Base-by-base conservation (phyloP, 306 rosid species). In the Boehmeria nivea region DNA sequence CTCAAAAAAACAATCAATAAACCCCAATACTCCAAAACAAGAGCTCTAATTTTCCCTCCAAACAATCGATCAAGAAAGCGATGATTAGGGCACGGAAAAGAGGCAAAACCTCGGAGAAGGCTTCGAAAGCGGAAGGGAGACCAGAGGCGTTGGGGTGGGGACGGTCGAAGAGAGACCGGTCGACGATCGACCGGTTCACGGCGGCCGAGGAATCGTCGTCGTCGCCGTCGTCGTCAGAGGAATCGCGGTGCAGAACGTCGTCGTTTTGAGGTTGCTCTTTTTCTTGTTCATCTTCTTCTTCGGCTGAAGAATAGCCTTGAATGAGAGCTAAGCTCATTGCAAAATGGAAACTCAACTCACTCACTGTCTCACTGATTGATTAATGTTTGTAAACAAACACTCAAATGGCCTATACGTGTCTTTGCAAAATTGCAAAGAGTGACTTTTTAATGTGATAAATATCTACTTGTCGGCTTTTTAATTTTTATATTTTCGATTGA, bases 41-140 rank as follows among this genome's bases (percentile, higher is more conserved):
- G 9, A 31, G 36, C 36, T 31, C 8, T 10, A 1, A 31, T 4
- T 31, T 31, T 10, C 36, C 36, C n/a, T n/a, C 36, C 36, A 31
- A 1, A 31, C 5, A 31, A 31, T 31, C 36, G 36, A 31, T 2
- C 9, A n/a, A n/a, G 36, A 31, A 31, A 31, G 5, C 9, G 36
- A 31, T 4, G 36, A 53, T 25, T 18, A 27, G 37, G 8, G 48
- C 13, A 27, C 6, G 17, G 43, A 25, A 12, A 14, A 38, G 57
- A 19, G 36, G 3, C n/a, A 17, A 25, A 78, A 90, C 97, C 86
- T 90, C 89, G 65, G 91, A 84, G 79, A 90, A 90, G 56, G 74
- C 88, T 48, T 84, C 98, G 45, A 85, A 82, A 24, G 95, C 98
- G 21, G 98, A 90, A 38, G 95, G 98, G 22, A 90, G 91, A 24